Percentiles rank a stretch among this genome's conserved stretches.
phyloP scores from a whole-genome alignment of 2,329 filamentous ascomycete species.

The Madurella mycetomatis region DNA sequence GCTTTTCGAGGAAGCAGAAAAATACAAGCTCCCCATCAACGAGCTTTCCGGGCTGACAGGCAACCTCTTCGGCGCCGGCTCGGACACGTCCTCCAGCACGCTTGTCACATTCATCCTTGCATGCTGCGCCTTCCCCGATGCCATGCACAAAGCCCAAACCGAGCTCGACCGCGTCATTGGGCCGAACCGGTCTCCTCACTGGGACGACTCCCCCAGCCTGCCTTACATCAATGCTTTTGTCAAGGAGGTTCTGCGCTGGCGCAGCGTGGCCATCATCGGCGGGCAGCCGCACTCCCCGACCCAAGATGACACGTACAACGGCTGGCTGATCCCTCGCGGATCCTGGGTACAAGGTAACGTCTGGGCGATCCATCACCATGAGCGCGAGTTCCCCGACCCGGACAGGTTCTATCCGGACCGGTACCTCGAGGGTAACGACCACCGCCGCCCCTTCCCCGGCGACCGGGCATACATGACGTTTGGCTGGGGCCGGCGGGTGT shows the following conservation, averaged over 20 bases:
- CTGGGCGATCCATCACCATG: conserved; percentile 46
- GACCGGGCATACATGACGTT: conserved; percentile 52
- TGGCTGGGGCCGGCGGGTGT: conserved; percentile 52
- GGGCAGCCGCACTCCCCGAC: conserved; percentile 48
- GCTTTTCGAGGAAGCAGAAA: conserved; percentile 44
- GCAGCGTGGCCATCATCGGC: conserved; percentile 48
- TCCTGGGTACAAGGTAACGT: conserved; percentile 48
- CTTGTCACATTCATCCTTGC: conserved; percentile 47
- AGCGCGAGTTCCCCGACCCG: conserved; percentile 44
- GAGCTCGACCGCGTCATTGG: conserved; percentile 52
- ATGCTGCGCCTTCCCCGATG: conserved; percentile 45
- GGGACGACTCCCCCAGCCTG: conserved; percentile 44
- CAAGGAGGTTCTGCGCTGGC: conserved; percentile 54
- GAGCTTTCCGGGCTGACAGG: conserved; percentile 45
- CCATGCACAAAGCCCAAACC: conserved; percentile 44
- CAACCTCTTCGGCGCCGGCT: conserved; percentile 45
- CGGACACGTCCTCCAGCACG: conserved; percentile 46
- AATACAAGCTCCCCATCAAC: conserved; percentile 41
- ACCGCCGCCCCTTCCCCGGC: conserved; percentile 43
- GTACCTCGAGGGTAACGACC: conserved; percentile 36
- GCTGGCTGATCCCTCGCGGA: conserved; percentile 46
- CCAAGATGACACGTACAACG: conserved; percentile 44
- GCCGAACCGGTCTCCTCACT: conserved; percentile 40
- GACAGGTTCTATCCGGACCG: conserved; percentile 42
- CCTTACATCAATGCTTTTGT: conserved; percentile 52